phyloP scores from a whole-genome alignment of 139 green algal genomes.

The Haematococcus sp. region DNA sequence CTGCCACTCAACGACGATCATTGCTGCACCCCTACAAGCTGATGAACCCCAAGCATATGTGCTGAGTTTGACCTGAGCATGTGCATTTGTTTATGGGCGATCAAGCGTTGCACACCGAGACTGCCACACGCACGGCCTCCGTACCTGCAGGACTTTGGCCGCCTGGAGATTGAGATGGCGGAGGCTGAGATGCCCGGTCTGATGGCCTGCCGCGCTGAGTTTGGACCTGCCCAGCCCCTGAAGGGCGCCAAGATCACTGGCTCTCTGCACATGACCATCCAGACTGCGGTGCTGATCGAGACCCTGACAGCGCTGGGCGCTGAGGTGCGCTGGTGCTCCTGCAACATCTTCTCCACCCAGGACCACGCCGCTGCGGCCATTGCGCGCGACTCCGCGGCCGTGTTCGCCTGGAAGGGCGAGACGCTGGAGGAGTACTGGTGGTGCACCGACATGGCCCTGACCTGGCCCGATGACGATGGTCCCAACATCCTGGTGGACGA shows the following conservation, averaged over 20 bases:
- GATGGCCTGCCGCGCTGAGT: constrained; percentile 93
- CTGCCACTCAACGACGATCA: too few relatives aligned
- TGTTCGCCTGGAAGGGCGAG: constrained; percentile 99
- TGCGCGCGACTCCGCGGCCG: constrained; percentile 89
- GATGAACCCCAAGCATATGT: too few relatives aligned
- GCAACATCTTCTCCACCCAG: constrained; percentile 99
- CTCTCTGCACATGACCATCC: constrained; percentile 99
- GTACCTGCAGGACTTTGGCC: constrained; percentile 91
- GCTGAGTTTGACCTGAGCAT: too few relatives aligned
- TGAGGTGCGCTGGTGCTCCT: constrained; percentile 98
- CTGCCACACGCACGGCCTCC: too few relatives aligned
- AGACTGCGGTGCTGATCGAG: constrained; percentile 99
- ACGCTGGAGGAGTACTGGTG: constrained; percentile 99
- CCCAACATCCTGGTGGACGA: constrained; percentile 98
- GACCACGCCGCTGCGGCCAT: constrained; percentile 98
- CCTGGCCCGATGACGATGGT: constrained; percentile 82
- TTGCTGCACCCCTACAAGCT: too few relatives aligned
- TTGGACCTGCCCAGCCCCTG: constrained; percentile 89
- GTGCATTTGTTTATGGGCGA: too few relatives aligned
- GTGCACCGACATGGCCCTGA: constrained; percentile 95
- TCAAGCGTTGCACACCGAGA: too few relatives aligned
- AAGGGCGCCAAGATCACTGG: constrained; percentile 92
- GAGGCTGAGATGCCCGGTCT: constrained; percentile 99
- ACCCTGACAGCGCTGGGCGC: constrained; percentile 93
- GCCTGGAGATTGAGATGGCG: constrained; percentile 97